Evolutionary conservation across 306 rosid species (phyloP), one percentile per base, ranked within the genome.

Genomic region (Oemleria cerasiformis): DNA sequence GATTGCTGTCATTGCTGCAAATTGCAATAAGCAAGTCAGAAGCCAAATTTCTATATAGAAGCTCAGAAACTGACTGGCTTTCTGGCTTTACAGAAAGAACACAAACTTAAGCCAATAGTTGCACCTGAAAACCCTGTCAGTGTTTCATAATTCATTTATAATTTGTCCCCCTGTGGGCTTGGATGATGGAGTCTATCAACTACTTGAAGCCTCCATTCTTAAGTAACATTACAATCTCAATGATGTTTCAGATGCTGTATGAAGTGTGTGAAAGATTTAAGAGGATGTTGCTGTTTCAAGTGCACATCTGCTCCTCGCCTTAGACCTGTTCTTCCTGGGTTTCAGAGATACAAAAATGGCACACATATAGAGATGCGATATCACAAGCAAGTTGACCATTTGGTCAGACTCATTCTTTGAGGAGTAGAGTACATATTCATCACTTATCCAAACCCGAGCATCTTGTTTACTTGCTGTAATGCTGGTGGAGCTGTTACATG

Each of bases 271-370:
- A 65, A 70, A 56, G 84, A 84, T 63, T 75, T 85, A 55, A 84
- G 81, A 51, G 98, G 98, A 74, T 89, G 96, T 68, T 91, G 98
- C 77, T 86, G 91, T 83, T 63, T 68, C 63, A 72, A 81, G 63
- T 94, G 98, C 85, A 94, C 87, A 11, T 71, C 80, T 79, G 90
- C 97, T 23, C 84, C 91, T 73, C 87, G 97, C 79, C 92, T 84
- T 74, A 74, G 98, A 79, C 96, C 98, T 54, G 80, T 88, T 74
- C 81, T 94, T 67, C 71, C 81, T 13, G 91, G 85, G 40, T 78
- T 67, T 40, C 88, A 76, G 67, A 87, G 97, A 74, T 94, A 89
- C 86, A 56, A 77, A 65, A 94, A 89, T 91, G 98, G 97, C 95
- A 94, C 67, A 61, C 71, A 9, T 94, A 94, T 64, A 85, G 97